These are phyloP conservation scores for Clavulina sp. DNA, from an alignment of 768 basidiomycete species.

Conservation along the genomic window DNA sequence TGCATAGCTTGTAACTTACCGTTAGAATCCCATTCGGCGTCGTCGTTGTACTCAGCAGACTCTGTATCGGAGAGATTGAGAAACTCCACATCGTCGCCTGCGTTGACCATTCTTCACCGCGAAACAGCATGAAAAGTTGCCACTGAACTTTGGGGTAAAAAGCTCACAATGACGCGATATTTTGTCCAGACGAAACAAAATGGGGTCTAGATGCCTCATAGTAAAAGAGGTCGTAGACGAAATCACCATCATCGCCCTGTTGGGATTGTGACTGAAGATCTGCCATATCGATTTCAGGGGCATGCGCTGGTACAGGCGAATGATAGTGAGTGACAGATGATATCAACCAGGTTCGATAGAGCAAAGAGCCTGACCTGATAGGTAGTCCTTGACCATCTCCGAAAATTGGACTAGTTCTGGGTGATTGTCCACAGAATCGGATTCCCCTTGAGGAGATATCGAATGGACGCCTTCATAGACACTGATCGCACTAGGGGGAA, in stretches of 20 bases:
- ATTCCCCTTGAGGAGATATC: too few species aligned
- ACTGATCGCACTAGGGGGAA: too few species aligned
- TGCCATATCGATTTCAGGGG: neutral
- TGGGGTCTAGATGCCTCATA: conserved; percentile 1
- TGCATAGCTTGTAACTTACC: neutral
- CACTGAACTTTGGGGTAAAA: neutral
- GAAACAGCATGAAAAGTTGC: neutral
- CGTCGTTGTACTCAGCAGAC: neutral
- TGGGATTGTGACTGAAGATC: neutral
- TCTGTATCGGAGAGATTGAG: neutral
- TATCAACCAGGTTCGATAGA: too few species aligned
- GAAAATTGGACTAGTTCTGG: conserved; percentile 1
- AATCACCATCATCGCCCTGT: neutral
- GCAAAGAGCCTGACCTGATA: conserved; percentile 4
- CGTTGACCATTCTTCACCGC: neutral
- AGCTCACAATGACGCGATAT: neutral
- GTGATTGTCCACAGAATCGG: too few species aligned
- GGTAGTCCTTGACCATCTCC: conserved; percentile 8
- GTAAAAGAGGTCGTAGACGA: conserved; percentile 10
- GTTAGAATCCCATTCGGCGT: neutral
- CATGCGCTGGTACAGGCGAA: too few species aligned
- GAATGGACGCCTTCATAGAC: neutral
- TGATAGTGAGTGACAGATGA: too few species aligned
- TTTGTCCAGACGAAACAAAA: neutral
- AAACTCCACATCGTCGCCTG: conserved; percentile 1